Evolutionary conservation across 805 yeast species (phyloP), one percentile per base, ranked within the genome.

Genomic region (Candida dajiaensis): DNA sequence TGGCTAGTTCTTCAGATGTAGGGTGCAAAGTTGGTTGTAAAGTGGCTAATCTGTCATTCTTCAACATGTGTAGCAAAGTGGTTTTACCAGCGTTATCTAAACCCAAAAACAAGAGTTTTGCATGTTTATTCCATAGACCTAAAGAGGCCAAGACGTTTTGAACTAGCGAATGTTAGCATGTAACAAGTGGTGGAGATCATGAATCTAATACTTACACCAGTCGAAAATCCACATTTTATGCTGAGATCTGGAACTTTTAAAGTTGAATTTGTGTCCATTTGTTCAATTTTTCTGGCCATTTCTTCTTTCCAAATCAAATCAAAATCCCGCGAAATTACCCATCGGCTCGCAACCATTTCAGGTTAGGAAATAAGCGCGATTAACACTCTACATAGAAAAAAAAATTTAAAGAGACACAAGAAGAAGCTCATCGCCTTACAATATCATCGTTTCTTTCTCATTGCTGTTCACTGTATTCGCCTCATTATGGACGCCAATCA

Each of bases 61-160:
- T 86, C 58, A 86, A 71, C 88, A 86, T 86, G 64, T 86, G 94
- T 56, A 86, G 71, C 54, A 86, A 69, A 21, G 96, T 88, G 46
- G 99, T 92, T 70, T 94, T 94, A 65, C 99, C 99, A 40, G 99
- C 99, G 60, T 94, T 94, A 69, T 94, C 99, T 52, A 94, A 81
- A 50, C 99, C 99, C 58, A 94, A 77, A 77, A 94, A 94, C 64
- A 94, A 77, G 61, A 94, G 77, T 72, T 95, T 89, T 71, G 97
- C 97, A 67, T 92, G 97, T 68, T 94, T 89, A 76, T 92, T 94
- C 83, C 88, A 78, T 55, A 86, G 72, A 54, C 95, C 95, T 43
- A 86, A 73, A 46, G 88, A 82, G 61, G 90, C 83, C 55, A 86
- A 72, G 51, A 83, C 78, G 63, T 85, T 90, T 46, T 56, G 62